Conservation (phyloP, 2,329 filamentous ascomycete genomes). For the Fusarium sp. region DNA sequence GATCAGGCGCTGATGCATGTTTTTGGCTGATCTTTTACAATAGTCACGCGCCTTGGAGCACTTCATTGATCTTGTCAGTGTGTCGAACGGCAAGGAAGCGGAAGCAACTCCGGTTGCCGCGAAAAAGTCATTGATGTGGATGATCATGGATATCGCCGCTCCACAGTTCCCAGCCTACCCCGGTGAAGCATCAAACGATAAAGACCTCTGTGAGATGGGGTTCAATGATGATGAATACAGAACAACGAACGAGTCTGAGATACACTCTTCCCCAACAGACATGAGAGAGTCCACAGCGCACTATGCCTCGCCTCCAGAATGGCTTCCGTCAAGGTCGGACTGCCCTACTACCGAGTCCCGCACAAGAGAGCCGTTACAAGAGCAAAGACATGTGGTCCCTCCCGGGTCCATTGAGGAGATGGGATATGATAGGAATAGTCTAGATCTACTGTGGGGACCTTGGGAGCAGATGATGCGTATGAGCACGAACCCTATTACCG, state of each 20-base stretch:
- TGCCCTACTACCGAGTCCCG: not conserved
- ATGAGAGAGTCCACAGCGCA: conserved; percentile 34
- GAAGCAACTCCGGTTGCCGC: not conserved
- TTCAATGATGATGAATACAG: not conserved
- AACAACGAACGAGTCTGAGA: not conserved
- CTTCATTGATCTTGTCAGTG: conserved; percentile 12
- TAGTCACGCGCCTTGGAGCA: conserved; percentile 7
- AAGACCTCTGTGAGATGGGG: not conserved
- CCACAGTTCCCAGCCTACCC: conserved; percentile 25
- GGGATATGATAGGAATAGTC: not conserved
- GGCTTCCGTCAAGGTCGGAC: conserved; percentile 3
- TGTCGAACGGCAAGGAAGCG: not conserved
- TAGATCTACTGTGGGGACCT: conserved; percentile 28
- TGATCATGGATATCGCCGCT: conserved; percentile 17
- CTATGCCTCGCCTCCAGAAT: conserved; percentile 28
- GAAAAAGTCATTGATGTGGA: conserved; percentile 24
- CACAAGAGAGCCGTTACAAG: not conserved
- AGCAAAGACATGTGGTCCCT: not conserved
- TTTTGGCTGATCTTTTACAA: rapidly evolving
- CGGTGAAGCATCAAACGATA: not conserved
- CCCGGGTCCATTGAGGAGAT: not conserved
- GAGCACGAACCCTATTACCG: conserved; percentile 1
- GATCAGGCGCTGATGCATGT: rapidly evolving
- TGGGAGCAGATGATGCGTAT: conserved; percentile 28
- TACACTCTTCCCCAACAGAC: conserved; percentile 6